Evolutionary conservation across 2,329 filamentous ascomycete genomes (phyloP), one percentile per base, ranked within the genome.

Genomic region (Ophiostoma sp.): DNA sequence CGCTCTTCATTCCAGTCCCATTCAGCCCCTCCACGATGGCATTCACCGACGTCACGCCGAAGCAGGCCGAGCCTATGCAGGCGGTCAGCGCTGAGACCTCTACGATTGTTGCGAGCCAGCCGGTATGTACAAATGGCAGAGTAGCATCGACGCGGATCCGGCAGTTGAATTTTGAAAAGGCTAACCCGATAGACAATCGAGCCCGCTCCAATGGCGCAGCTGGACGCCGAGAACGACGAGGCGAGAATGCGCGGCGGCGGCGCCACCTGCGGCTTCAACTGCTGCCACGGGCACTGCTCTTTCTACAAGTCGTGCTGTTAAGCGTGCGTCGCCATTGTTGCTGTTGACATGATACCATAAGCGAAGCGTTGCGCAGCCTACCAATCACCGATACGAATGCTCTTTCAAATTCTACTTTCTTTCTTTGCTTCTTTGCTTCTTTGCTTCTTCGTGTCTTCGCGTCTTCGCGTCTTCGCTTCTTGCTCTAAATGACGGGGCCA

Each of bases 231-330:
- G 14, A 38, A 38, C 60, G 27, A 44, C 63, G 63, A 44, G 16
- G 42, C 41, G 2, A 2, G 18, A 18, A 64, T 64, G 63, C 63
- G 63, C 42, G 63, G 63, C 63, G 63, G 63, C 63, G 41, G n/a
- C 40, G 7, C 42, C n/a, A 45, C 63, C 18, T 47, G n/a, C n/a
- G 63, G 63, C 18, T 12, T 44, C 41, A 47, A 64, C 63, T 64
- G 63, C 63, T 64, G 63, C 63, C 63, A 44, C 42, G 63, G 63
- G n/a, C 63, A 64, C 63, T 64, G 63, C 42, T 47, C 63, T 1
- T 38, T 44, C 9, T 27, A 64, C 63, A 18, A 47, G 63, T 64
- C 63, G 42, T 64, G 63, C 63, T 64, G 63, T 47, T 64, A 63
- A 18, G 47, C 47, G 47, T 5, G 27, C 27, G 27, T 27, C 27